Evolutionary conservation across 2,329 filamentous ascomycete genomes (phyloP), one percentile per base, ranked within the genome.

Genomic region (Tolypocladium inflatum): DNA sequence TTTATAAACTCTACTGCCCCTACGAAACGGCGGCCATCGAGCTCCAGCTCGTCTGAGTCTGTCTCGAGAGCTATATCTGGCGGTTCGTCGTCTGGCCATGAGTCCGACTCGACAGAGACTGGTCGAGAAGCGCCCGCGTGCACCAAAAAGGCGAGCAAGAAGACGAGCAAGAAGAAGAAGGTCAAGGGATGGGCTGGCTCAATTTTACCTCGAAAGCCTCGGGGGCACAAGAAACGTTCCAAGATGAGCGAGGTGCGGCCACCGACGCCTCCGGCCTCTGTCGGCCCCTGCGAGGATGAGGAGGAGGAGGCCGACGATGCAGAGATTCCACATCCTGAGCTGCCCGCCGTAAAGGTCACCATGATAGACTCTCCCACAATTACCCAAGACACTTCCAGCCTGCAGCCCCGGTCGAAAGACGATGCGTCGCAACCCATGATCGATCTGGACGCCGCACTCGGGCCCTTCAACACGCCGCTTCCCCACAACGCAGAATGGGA

Each of bases 361-460:
- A 70, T 77, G 2, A 78, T 77, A 0, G 74, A 75, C 45, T 73
- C 75, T 13, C 67, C 72, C 3, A 65, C 70, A 3, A 63, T 56
- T 53, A 66, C 63, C 55, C 63, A 67, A 10, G 11, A 52, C 17
- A 26, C 19, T 41, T 19, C 41, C 62, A 68, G 41, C 59, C 66
- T 38, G 58, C 67, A 19, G 60, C 70, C 3, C 74, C 74, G 66
- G 21, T 59, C 62, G 4, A 79, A 84, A 10, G 83, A 86, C 53
- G 90, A 95, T 59, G 71, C 82, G 3, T 81, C 87, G 56, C 90
- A 86, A 67, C 87, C 89, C 9, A 88, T 97, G 71, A 95, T 99
- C 62, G 94, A 99, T 71, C 77, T 99, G 48, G 94, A 99, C 74
- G 93, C 92, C 21, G 94, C 93, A 33, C 80, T 97, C 1, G 92